A percentile compares a stretch with the other conserved stretches of the same genome.
Conservation (phyloP, 164 flowering plant genomes). For the Macadamia integrifolia region DNA sequence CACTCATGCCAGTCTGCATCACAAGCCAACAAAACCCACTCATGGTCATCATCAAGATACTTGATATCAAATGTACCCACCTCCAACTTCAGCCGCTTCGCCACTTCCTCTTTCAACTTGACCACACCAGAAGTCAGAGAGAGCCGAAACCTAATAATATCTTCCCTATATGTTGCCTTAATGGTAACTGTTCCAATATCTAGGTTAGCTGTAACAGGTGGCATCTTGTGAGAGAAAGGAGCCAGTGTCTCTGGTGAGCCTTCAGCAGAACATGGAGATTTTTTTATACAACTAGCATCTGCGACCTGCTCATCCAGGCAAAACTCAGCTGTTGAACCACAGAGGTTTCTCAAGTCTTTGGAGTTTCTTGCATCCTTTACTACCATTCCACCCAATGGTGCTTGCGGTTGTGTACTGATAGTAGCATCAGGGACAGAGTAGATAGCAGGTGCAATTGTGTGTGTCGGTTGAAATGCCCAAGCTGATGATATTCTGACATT, state of each 20-base stretch:
- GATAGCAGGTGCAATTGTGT: conserved; percentile 28
- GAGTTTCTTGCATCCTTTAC: conserved; percentile 83
- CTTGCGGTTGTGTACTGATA: conserved; percentile 25
- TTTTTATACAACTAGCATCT: conserved; percentile 34
- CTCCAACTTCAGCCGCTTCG: conserved; percentile 79
- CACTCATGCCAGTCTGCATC: conserved; percentile 91
- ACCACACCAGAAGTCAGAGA: conserved; percentile 40
- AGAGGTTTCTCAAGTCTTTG: conserved; percentile 67
- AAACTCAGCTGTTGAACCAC: conserved; percentile 42
- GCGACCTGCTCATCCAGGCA: conserved; percentile 38
- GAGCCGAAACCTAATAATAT: conserved; percentile 72
- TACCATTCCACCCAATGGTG: conserved; percentile 54
- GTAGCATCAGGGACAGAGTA: conserved; percentile 34
- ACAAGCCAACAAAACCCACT: conserved; percentile 75
- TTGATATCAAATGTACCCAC: conserved; percentile 77
- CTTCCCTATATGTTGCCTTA: conserved; percentile 74
- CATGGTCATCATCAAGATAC: conserved; percentile 86
- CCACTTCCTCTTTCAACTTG: conserved; percentile 77
- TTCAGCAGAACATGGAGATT: conserved; percentile 22
- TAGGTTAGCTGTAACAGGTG: conserved; percentile 27
- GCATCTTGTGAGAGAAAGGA: conserved; percentile 15
- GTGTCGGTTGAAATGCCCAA: conserved; percentile 21
- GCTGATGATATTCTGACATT: conserved; percentile 22
- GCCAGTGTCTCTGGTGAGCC: conserved; percentile 22
- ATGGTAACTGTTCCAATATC: conserved; percentile 54